phyloP scores from a whole-genome alignment of 768 basidiomycete species.

The Collybiopsis luxurians region DNA sequence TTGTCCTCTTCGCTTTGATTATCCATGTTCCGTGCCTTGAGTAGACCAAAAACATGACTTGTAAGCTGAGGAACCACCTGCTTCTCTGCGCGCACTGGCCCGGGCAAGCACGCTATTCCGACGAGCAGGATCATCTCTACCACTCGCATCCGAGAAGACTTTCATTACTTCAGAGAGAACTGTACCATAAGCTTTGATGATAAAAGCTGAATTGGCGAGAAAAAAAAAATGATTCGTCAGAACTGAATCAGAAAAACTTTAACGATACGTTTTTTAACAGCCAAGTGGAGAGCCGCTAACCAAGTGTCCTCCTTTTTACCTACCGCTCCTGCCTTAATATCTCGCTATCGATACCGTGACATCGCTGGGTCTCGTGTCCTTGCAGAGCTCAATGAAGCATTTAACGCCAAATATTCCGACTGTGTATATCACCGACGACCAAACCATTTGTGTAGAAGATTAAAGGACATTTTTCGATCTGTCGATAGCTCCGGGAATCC shows the following conservation, averaged over 20 bases:
- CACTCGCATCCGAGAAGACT: constrained; percentile 37
- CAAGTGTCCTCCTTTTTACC: too few relatives aligned
- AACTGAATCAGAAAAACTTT: not conserved
- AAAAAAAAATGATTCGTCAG: not conserved
- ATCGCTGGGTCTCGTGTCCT: too few relatives aligned
- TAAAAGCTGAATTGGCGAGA: constrained; percentile 56
- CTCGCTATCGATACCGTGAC: too few relatives aligned
- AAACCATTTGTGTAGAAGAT: too few relatives aligned
- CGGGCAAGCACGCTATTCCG: constrained; percentile 79
- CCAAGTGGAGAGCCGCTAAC: too few relatives aligned
- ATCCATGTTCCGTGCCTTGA: constrained; percentile 71
- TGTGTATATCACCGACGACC: too few relatives aligned
- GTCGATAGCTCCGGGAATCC: too few relatives aligned
- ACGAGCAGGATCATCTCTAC: constrained; percentile 56
- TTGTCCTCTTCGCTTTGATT: constrained; percentile 66
- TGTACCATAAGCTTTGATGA: constrained; percentile 82
- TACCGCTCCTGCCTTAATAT: too few relatives aligned
- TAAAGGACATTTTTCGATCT: too few relatives aligned
- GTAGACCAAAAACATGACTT: constrained; percentile 87
- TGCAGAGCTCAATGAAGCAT: too few relatives aligned
- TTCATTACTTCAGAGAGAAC: constrained; percentile 61
- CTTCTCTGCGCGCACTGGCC: constrained; percentile 82
- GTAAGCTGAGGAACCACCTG: constrained; percentile 84
- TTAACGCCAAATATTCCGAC: too few relatives aligned
- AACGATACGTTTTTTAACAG: constrained; percentile 1